A percentile compares a stretch with the other conserved stretches of the same genome.
Conservation (phyloP, 352 stramenopile genomes). For the Phytophthora aleatoria region DNA sequence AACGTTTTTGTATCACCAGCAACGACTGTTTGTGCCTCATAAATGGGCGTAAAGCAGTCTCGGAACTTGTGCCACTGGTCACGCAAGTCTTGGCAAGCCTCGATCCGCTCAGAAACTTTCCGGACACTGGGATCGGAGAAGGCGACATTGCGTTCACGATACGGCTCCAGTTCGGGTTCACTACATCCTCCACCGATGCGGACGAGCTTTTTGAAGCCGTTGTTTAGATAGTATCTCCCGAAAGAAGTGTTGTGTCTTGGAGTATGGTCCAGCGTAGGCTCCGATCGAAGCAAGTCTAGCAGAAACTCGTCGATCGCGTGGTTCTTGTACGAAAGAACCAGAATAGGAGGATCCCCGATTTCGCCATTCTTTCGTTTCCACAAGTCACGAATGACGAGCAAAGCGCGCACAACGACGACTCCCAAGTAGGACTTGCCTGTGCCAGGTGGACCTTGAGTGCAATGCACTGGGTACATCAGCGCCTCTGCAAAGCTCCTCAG, state of each 20-base stretch:
- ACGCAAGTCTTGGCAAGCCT: conserved; percentile 33
- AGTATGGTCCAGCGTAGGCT: conserved; percentile 40
- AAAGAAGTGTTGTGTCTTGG: conserved; percentile 14
- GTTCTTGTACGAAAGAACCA: conserved; percentile 91
- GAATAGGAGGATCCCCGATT: conserved; percentile 73
- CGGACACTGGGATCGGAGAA: conserved; percentile 34
- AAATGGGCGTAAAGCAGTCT: conserved; percentile 36
- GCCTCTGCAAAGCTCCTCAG: conserved; percentile 78
- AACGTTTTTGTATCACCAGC: conserved; percentile 2
- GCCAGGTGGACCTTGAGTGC: conserved; percentile 87
- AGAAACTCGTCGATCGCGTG: conserved; percentile 90
- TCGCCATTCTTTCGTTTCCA: conserved; percentile 74
- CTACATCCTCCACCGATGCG: conserved; percentile 72
- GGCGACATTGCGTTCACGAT: conserved; percentile 42
- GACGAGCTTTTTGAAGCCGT: conserved; percentile 52
- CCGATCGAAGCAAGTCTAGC: conserved; percentile 68
- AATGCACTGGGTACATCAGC: conserved; percentile 80
- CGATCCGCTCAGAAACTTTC: conserved; percentile 33
- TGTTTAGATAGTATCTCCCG: conserved; percentile 28
- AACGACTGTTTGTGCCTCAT: conserved; percentile 30
- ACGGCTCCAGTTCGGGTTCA: conserved; percentile 58
- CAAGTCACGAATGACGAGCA: conserved; percentile 72
- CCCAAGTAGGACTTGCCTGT: conserved; percentile 92
- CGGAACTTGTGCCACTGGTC: conserved; percentile 46
- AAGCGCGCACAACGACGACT: conserved; percentile 78